Percentiles rank a stretch among this genome's conserved stretches.
phyloP scores from a whole-genome alignment of 192 early-diverging fungal species.

The Coemansia furcata region DNA sequence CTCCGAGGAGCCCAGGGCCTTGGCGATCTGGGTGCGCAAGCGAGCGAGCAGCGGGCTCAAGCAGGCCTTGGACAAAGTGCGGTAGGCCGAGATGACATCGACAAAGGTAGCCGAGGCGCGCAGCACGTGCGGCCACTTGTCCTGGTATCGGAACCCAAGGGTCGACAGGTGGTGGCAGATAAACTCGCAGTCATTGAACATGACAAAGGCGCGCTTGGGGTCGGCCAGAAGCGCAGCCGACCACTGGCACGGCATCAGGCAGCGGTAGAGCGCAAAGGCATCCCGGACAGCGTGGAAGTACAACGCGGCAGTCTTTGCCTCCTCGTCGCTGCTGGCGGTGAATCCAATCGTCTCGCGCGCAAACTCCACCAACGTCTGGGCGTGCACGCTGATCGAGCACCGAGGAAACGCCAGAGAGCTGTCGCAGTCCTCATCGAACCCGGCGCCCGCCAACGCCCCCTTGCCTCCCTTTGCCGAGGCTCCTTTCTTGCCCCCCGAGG shows the following conservation, averaged over 20 bases:
- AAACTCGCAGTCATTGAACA: constrained; percentile 50
- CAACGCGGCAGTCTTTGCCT: constrained; percentile 12
- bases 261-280: constrained; percentile 39
- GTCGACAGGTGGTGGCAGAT: constrained; percentile 39
- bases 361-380: constrained; percentile 49
- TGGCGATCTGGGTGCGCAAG: constrained; percentile 6
- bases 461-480: constrained; percentile 1
- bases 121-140: constrained; percentile 28
- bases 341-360: constrained; percentile 40
- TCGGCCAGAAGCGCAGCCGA: constrained; percentile 11
- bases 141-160: constrained; percentile 28
- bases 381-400: constrained; percentile 40
- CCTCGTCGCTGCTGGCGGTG: constrained; percentile 5
- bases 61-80: constrained; percentile 21
- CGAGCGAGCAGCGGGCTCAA: constrained; percentile 25
- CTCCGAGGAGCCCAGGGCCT: constrained; percentile 17
- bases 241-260: constrained; percentile 27
- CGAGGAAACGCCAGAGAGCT: constrained; percentile 25
- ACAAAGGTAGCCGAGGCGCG: constrained; percentile 33
- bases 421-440: constrained; percentile 5
- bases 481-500: constrained; percentile 5
- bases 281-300: constrained; percentile 47
- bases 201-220: constrained; percentile 38
- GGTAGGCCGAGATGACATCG: constrained; percentile 38
- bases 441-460: not conserved